Conservation (phyloP, 495 filamentous ascomycete species). For the Platismatia glauca region DNA sequence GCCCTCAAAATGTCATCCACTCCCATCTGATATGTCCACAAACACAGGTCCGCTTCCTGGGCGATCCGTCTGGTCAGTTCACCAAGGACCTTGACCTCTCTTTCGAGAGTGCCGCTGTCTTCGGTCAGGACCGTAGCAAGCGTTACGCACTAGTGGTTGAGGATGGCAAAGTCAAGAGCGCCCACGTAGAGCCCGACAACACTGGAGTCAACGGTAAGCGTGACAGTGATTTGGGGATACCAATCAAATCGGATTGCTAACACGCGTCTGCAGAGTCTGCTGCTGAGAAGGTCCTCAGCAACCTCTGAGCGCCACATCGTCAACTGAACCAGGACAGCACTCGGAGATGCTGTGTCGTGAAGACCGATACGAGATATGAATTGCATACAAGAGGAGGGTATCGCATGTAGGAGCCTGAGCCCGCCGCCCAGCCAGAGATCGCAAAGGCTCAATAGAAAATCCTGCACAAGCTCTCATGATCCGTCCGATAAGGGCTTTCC, state of each 20-base stretch:
- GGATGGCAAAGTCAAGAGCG: constrained; percentile 65
- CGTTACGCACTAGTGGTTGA: constrained; percentile 76
- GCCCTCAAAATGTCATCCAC: constrained; percentile 5
- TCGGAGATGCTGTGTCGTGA: not conserved
- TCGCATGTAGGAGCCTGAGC: not conserved
- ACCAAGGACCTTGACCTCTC: constrained; percentile 75
- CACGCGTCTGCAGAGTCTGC: constrained; percentile 45
- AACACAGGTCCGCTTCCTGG: constrained; percentile 72
- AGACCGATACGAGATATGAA: constrained; percentile 1
- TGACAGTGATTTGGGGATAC: not conserved
- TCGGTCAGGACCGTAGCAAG: constrained; percentile 79
- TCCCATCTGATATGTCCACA: not conserved
- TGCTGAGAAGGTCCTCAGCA: constrained; percentile 58
- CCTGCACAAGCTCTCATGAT: not conserved
- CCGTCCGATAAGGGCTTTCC: constrained; percentile 22
- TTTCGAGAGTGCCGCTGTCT: constrained; percentile 76
- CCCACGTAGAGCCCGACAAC: constrained; percentile 86
- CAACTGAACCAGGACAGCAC: not conserved
- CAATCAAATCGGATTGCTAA: not conserved
- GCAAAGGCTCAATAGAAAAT: not conserved
- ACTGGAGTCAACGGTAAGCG: constrained; percentile 71
- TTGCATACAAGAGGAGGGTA: not conserved
- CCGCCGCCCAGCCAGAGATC: not conserved
- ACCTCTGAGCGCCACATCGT: constrained; percentile 7
- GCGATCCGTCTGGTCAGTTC: constrained; percentile 75